These are phyloP conservation scores for Cercospora nicotianae DNA, from an alignment of 2,329 filamentous ascomycete genomes.

Conservation along the genomic window DNA sequence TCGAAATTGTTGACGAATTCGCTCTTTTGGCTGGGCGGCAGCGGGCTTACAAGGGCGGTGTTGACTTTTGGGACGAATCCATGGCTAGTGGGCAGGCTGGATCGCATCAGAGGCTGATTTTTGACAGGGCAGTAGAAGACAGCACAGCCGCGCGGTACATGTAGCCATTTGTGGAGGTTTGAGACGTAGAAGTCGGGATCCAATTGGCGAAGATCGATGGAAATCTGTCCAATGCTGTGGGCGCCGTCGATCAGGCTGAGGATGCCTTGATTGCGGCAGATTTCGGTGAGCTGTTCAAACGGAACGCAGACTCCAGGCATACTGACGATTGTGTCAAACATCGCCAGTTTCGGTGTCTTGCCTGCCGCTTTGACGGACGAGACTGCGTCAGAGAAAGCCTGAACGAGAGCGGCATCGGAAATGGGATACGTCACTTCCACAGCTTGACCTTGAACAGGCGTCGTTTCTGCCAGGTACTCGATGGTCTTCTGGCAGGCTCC, in stretches of 20 bases:
- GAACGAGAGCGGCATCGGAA: conserved; percentile 65
- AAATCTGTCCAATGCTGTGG: conserved; percentile 78
- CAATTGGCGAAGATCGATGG: conserved; percentile 63
- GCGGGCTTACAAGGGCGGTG: conserved; percentile 37
- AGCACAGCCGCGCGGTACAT: conserved; percentile 75
- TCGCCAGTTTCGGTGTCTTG: conserved; percentile 63
- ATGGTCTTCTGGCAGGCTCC: conserved; percentile 73
- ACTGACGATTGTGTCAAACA: conserved; percentile 80
- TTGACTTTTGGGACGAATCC: conserved; percentile 61
- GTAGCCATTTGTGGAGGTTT: conserved; percentile 92
- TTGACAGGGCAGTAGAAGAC: conserved; percentile 74
- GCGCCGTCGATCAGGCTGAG: conserved; percentile 80
- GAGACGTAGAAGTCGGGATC: conserved; percentile 83
- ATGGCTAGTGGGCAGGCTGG: conserved; percentile 76
- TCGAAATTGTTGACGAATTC: conserved; percentile 67
- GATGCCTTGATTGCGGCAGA: conserved; percentile 67
- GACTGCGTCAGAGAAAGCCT: conserved; percentile 61
- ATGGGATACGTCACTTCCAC: conserved; percentile 69
- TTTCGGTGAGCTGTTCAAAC: conserved; percentile 64
- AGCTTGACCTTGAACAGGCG: conserved; percentile 50
- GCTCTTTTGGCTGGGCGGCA: conserved; percentile 52
- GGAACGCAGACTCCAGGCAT: conserved; percentile 78
- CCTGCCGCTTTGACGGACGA: conserved; percentile 53
- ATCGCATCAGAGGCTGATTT: conserved; percentile 73
- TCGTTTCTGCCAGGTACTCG: conserved; percentile 70